Evolutionary conservation across 2,329 filamentous ascomycete genomes (phyloP), one percentile per base, ranked within the genome.

Genomic region (Aspergillus bombycis): DNA sequence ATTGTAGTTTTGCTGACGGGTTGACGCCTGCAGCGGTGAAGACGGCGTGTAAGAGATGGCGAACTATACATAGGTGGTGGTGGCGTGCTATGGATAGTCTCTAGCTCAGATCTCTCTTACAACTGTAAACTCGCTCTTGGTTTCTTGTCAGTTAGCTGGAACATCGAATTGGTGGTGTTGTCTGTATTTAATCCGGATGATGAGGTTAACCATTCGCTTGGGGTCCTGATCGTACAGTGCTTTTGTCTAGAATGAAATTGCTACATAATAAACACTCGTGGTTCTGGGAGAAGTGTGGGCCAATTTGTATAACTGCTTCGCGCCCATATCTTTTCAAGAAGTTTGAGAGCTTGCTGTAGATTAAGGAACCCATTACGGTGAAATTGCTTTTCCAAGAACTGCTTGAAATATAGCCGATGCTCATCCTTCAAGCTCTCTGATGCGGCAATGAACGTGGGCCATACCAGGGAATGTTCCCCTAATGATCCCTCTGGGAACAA

Each of bases 381-480:
- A 23, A 48, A 58, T 21, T 59, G 55, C 16, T 34, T 32, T 23
- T 58, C 56, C 26, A 62, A n/a, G 14, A 62, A 62, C 41, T 55
- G 36, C 19, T 58, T 43, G 19, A 62, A 62, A 46, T 55, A 59
- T 10, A 19, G 9, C 50, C 43, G 55, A 26, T 62, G 55, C 28
- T 62, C 61, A 23, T 32, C 30, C 3, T 4, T 16, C 32, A 54
- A 45, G 34, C 67, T 62, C 58, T 69, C 67, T 4, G 65, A 65
- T 28, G 65, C 67, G 2, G 61, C 54, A 21, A 69, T 69, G n/a
- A 69, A 69, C 8, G 67, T 48, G n/a, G 67, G 62, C 67, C 67
- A 69, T 11, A 66, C 59, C 16, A 69, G 59, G 52, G 64, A 60
- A 56, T 66, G 64, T 12, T 62, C 62, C 21, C 67, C 53, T 12